phyloP scores from a whole-genome alignment of 192 early-diverging fungal genomes.

The Fimicolochytrium jonesii region DNA sequence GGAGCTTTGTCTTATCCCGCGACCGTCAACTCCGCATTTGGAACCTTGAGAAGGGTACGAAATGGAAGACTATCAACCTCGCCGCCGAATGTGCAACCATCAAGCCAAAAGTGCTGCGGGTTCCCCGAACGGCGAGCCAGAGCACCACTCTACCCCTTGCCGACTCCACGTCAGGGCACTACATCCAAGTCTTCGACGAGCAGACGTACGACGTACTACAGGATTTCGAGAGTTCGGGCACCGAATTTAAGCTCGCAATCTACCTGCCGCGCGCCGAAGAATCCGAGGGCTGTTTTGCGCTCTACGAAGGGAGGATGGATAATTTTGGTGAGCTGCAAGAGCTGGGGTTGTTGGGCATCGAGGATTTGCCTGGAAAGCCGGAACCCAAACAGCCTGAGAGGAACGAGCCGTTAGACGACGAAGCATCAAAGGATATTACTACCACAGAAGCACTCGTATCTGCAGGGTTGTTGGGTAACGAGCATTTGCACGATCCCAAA shows the following conservation, averaged over 20 bases:
- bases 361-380: not conserved
- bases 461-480: too few species aligned
- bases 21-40: slow-evolving; percentile 21
- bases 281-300: not conserved
- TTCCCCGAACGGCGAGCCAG: not conserved
- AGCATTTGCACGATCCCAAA: too few species aligned
- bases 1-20: slow-evolving; percentile 8
- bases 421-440: too few species aligned
- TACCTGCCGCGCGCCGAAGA: not conserved
- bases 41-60: slow-evolving; percentile 14
- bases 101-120: too few species aligned
- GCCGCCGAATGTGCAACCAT: too few species aligned
- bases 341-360: not conserved
- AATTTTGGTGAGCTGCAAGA: slow-evolving; percentile 14
- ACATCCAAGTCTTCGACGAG: slow-evolving; percentile 8
- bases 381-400: too few species aligned
- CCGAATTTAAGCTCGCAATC: slow-evolving; percentile 5
- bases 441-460: too few species aligned
- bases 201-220: not conserved
- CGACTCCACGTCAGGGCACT: slow-evolving; percentile 4
- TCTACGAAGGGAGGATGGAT: slow-evolving; percentile 17
- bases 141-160: not conserved
- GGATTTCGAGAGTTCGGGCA: slow-evolving; percentile 6
- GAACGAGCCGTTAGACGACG: too few species aligned
- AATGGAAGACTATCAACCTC: slow-evolving; percentile 9